Conservation (phyloP, 2,329 filamentous ascomycete genomes). For the Aspergillus persii region DNA sequence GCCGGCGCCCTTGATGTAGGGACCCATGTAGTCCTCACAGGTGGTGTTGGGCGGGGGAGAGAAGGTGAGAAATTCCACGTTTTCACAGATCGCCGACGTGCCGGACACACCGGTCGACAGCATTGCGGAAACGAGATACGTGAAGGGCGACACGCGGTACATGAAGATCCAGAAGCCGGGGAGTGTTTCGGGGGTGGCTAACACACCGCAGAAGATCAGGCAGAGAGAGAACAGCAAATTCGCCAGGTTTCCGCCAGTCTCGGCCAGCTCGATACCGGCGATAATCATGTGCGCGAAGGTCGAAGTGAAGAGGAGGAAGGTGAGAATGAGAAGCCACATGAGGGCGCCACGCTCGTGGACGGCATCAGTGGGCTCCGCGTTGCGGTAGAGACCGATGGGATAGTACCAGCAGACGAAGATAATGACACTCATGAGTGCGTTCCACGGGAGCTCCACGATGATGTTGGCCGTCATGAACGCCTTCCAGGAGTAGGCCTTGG, state of each 20-base stretch:
- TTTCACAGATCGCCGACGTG: constrained; percentile 28
- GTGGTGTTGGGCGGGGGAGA: constrained; percentile 58
- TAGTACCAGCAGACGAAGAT: constrained; percentile 69
- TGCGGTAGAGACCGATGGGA: constrained; percentile 51
- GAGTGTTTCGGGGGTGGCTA: constrained; percentile 55
- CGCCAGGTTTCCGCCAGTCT: constrained; percentile 64
- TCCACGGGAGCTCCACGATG: constrained; percentile 68
- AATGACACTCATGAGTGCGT: constrained; percentile 60
- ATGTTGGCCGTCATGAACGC: constrained; percentile 70
- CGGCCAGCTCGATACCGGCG: constrained; percentile 65
- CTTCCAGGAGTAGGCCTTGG: constrained; percentile 73
- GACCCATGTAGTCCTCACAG: constrained; percentile 53
- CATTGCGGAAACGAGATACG: constrained; percentile 55
- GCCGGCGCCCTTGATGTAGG: constrained; percentile 37
- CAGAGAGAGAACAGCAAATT: constrained; percentile 60
- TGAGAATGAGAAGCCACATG: constrained; percentile 63
- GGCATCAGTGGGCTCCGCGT: constrained; percentile 38
- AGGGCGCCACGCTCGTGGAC: constrained; percentile 58
- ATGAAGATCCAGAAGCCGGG: constrained; percentile 78
- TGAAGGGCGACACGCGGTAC: constrained; percentile 68
- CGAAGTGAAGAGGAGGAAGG: constrained; percentile 69
- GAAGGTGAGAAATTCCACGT: constrained; percentile 32
- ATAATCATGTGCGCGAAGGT: constrained; percentile 74
- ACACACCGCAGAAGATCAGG: constrained; percentile 56
- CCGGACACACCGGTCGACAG: constrained; percentile 39